Evolutionary conservation across 768 basidiomycete species (phyloP), one percentile per base, ranked within the genome.

Genomic region (Lyophyllum shimeji): DNA sequence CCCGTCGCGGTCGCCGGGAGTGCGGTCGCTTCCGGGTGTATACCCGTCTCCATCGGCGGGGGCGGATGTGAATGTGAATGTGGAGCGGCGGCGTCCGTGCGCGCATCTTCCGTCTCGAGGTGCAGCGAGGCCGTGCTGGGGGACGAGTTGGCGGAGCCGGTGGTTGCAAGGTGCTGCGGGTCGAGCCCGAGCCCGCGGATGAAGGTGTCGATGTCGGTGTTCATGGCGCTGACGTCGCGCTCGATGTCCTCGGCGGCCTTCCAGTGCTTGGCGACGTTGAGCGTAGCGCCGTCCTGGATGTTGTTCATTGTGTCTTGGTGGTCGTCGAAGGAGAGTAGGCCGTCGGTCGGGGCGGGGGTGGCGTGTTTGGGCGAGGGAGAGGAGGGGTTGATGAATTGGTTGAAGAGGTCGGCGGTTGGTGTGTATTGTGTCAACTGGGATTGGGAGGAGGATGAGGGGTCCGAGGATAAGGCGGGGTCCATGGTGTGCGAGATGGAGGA

Each of bases 141-240:
- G 12, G 57, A 52, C 0, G 57, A 52, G n/a, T 27, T 44, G 20
- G 25, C 52, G 7, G 46, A 60, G 9, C 46, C 44, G 12, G 37
- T 20, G 23, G 24, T n/a, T n/a, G n/a, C 60, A 1, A 51, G 29
- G 13, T 57, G 50, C 39, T 50, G 50, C 7, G 60, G 57, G 33
- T 60, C 57, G 15, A 63, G 57, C 12, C 62, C 62, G 45, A 93
- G 78, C 46, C 80, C 80, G 59, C 87, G 78, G 27, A 93, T 88
- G 57, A 95, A 75, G 6, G 82, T 81, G 56, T 90, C 81, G 42
- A 95, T 84, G 56, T 82, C 85, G 12, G 71, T 74, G 58, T 88
- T 83, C 51, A 93, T 70, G 34, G 82, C 81, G 59, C 86, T 84
- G 24, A 94, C 89, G 53, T 90, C 88, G 45, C 80, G 78, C 56